These are phyloP conservation scores for Nymphaea colorata DNA, from an alignment of 164 flowering plant species.

Conservation along the genomic window DNA sequence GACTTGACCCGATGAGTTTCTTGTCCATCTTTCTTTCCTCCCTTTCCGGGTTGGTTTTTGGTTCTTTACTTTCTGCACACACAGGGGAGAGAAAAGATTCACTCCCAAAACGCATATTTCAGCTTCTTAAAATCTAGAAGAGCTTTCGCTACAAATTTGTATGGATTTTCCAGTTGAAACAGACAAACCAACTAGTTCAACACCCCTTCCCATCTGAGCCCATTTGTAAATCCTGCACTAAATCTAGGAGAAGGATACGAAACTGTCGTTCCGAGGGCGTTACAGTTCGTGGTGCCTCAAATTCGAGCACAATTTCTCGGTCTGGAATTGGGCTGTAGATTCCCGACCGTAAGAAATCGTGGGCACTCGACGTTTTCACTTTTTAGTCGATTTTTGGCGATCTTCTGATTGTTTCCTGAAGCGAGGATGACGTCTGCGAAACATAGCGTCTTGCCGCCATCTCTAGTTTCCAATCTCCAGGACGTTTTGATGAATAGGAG, in stretches of 20 bases:
- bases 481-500: constrained; percentile 46
- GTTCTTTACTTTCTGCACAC: not conserved
- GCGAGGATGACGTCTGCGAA: constrained; percentile 36
- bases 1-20: not conserved
- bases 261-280: not conserved
- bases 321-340: not conserved
- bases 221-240: not conserved
- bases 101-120: not conserved
- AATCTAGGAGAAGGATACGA: not conserved
- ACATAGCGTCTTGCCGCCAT: constrained; percentile 59
- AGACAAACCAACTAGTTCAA: not conserved
- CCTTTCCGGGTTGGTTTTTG: not conserved
- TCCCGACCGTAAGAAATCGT: not conserved
- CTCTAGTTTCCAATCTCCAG: constrained; percentile 74
- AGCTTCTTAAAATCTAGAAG: not conserved
- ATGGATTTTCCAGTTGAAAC: not conserved
- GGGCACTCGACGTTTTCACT: not conserved
- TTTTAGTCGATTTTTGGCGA: not conserved
- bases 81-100: not conserved
- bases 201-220: not conserved
- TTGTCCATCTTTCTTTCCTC: not conserved
- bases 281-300: not conserved
- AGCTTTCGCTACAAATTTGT: not conserved
- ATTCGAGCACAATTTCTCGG: not conserved
- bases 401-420: not conserved